phyloP scores from a whole-genome alignment of 2,329 filamentous ascomycete species.

The Ustulina deusta region DNA sequence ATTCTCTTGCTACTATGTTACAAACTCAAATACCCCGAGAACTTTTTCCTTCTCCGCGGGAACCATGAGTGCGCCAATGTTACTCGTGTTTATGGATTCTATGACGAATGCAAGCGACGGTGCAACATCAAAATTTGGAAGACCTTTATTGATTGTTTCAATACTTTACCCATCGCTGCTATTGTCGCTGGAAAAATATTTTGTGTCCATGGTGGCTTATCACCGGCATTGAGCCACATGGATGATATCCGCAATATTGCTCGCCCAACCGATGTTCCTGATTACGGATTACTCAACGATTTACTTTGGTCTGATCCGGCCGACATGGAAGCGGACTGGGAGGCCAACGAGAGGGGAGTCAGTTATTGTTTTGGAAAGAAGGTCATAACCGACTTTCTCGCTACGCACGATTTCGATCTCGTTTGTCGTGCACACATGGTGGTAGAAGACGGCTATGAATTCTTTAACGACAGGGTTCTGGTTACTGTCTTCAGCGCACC shows the following conservation, averaged over 20 bases:
- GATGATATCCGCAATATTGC: slow-evolving; percentile 98
- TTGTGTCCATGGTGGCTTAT: slow-evolving; percentile 94
- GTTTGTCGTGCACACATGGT: slow-evolving; percentile 99
- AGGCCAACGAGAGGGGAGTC: slow-evolving; percentile 95
- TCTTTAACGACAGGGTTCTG: slow-evolving; percentile 93
- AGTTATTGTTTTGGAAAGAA: slow-evolving; percentile 99
- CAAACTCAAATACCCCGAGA: slow-evolving; percentile 99
- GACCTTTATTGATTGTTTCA: slow-evolving; percentile 99
- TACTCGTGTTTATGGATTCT: slow-evolving; percentile 99
- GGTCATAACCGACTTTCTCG: slow-evolving; percentile 95
- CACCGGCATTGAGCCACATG: slow-evolving; percentile 93
- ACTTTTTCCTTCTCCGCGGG: slow-evolving; percentile 98
- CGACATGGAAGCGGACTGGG: slow-evolving; percentile 98
- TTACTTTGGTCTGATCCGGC: slow-evolving; percentile 97
- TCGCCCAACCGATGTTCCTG: slow-evolving; percentile 94
- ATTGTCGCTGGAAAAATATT: slow-evolving; percentile 99
- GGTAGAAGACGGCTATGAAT: slow-evolving; percentile 98
- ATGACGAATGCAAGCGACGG: slow-evolving; percentile 98
- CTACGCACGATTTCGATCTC: slow-evolving; percentile 94
- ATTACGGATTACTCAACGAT: slow-evolving; percentile 95
- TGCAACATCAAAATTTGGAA: slow-evolving; percentile 99
- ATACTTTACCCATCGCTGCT: slow-evolving; percentile 96
- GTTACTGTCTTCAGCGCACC: slow-evolving; percentile 98
- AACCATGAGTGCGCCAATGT: slow-evolving; percentile 99
- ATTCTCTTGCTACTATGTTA: slow-evolving; percentile 97